Base-by-base conservation (phyloP, 2,329 filamentous ascomycete species). In the Seiridium unicorne region DNA sequence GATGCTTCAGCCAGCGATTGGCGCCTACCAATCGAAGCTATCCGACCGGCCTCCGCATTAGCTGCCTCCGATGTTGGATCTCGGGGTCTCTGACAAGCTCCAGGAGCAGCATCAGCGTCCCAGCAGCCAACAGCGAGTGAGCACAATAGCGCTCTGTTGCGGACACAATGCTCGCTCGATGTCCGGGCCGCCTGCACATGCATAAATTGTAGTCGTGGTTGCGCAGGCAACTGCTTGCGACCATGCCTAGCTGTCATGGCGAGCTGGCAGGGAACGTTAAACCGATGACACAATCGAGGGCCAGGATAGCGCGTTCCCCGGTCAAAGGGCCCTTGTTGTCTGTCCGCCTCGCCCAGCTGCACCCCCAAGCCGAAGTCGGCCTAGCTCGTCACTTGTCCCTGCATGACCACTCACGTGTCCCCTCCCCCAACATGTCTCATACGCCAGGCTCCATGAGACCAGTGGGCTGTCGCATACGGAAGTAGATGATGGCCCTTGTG, bases 211-310 rank as follows among this genome's bases (percentile, higher is more conserved):
- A 26, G 18, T 26, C 18, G 7, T 42, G 7, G 38, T 42, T 13
- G 38, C 38, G 38, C 7, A 53, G 49, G 31, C 49, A 51, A 34
- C 48, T 36, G 10, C 13, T 51, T 10, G 13, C 48, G 11, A 53
- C 31, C 49, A 26, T 49, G 47, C 47, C 26, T 32, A 26, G 18
- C 18, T 26, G 18, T 26, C 18, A 26, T 26, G 18, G 18, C 18
- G 18, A 26, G 35, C 18, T 53, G 31, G 32, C 35, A 34, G 31
- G 49, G 38, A 53, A 53, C 49, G 49, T 36, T 32, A 38, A 38
- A 53, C 49, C 49, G 49, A 53, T 53, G 49, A 53, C 49, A 53
- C 49, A 53, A 53, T 53, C 49, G 49, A 53, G 49, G 49, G 38
- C 49, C 49, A 53, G 49, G 49, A 53, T 53, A 53, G 49, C 49